Conservation (phyloP, 768 basidiomycete species). For the Stropharia rugosoannulata region DNA sequence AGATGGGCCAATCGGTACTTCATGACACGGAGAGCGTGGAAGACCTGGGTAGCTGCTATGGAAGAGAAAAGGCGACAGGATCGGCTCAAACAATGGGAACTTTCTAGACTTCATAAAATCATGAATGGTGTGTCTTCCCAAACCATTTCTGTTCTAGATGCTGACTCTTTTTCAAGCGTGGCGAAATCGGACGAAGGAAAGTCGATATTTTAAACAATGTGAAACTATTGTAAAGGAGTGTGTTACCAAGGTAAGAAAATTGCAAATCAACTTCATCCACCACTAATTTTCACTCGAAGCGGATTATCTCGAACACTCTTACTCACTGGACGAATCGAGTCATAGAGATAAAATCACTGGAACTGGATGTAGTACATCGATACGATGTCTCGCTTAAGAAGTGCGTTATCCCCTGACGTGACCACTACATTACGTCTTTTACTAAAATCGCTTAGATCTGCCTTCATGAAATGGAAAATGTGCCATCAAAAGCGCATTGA, state of each 20-base stretch:
- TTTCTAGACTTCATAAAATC: conserved; percentile 13
- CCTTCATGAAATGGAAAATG: conserved; percentile 70
- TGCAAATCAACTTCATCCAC: neutral
- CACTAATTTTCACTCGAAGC: conserved; percentile 37
- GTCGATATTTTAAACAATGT: conserved; percentile 39
- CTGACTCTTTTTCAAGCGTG: conserved; percentile 38
- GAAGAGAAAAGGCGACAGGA: conserved; percentile 24
- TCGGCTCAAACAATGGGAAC: conserved; percentile 20
- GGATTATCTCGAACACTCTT: conserved; percentile 47
- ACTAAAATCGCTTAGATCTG: conserved; percentile 34
- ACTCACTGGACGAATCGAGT: conserved; percentile 70
- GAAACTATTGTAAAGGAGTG: conserved; percentile 41
- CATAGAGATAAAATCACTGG: conserved; percentile 70
- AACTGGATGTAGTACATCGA: conserved; percentile 60
- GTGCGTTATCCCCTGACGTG: conserved; percentile 21
- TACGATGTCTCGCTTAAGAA: conserved; percentile 28
- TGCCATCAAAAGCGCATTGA: conserved; percentile 64
- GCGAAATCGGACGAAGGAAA: conserved; percentile 36
- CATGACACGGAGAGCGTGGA: conserved; percentile 22
- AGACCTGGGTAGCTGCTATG: conserved; percentile 19
- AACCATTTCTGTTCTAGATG: neutral
- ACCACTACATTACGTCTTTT: neutral
- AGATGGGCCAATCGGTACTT: conserved; percentile 26
- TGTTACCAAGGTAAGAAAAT: conserved; percentile 33
- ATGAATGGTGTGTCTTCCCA: conserved; percentile 14